These are phyloP conservation scores for Pyrenula aspistea DNA, from an alignment of 495 filamentous ascomycete genomes.

Conservation along the genomic window DNA sequence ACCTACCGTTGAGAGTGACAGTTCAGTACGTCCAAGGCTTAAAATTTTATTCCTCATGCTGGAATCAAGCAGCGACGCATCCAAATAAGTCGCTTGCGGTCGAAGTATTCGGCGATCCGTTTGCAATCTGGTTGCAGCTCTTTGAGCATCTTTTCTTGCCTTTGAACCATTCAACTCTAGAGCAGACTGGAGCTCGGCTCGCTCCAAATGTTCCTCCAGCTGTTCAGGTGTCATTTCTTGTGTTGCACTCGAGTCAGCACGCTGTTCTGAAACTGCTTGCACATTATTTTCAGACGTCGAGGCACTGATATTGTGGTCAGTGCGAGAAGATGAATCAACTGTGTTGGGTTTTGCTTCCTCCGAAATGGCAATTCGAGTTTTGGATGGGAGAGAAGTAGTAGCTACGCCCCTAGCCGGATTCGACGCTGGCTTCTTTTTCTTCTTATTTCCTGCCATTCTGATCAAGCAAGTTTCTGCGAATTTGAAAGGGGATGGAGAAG, in stretches of 20 bases:
- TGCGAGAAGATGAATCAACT: too few species aligned
- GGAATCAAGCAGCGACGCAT: slow-evolving; percentile 66
- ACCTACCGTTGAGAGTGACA: slow-evolving; percentile 15
- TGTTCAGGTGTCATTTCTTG: slow-evolving; percentile 64
- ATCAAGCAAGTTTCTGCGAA: too few species aligned
- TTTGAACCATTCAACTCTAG: slow-evolving; percentile 71
- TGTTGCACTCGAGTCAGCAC: slow-evolving; percentile 6
- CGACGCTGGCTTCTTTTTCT: slow-evolving; percentile 69
- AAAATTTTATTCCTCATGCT: slow-evolving; percentile 62
- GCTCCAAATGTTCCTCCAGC: slow-evolving; percentile 70
- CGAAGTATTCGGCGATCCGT: slow-evolving; percentile 71
- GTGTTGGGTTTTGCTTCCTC: slow-evolving; percentile 2
- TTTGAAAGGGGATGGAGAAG: too few species aligned
- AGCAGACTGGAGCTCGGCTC: slow-evolving; percentile 67
- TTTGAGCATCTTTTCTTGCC: slow-evolving; percentile 49
- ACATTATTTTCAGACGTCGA: background rate
- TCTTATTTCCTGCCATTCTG: slow-evolving; percentile 61
- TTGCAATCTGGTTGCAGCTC: slow-evolving; percentile 59
- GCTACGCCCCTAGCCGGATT: slow-evolving; percentile 88
- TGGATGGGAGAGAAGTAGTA: slow-evolving; percentile 80
- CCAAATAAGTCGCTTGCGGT: slow-evolving; percentile 55
- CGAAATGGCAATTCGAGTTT: slow-evolving; percentile 30
- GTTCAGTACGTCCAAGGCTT: slow-evolving; percentile 36
- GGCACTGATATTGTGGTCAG: slow-evolving; percentile 9
- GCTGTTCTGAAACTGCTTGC: background rate